These are phyloP conservation scores for Nicotiana knightiana DNA, from an alignment of 257 asterid genomes.

Conservation along the genomic window DNA sequence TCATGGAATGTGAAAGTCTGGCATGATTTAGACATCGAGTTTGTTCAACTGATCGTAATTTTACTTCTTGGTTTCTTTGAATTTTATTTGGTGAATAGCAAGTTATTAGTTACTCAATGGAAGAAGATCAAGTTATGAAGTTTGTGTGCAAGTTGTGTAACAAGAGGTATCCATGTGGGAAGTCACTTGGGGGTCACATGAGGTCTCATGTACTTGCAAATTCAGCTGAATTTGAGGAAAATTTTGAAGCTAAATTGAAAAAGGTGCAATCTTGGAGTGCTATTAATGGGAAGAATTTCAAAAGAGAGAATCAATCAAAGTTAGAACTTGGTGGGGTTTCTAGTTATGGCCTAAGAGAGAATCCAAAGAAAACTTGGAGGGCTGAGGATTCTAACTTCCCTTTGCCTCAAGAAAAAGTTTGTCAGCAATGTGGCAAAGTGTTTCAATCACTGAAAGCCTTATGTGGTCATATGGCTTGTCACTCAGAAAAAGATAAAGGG, in stretches of 20 bases:
- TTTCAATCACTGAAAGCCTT: conserved; percentile 84
- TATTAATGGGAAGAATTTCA: conserved; percentile 8
- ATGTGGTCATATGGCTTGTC: conserved; percentile 98
- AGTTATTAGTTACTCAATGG: conserved; percentile 22
- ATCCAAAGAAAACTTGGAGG: conserved; percentile 86
- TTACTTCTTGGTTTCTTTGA: background rate
- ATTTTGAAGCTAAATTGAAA: conserved; percentile 28
- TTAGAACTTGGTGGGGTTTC: conserved; percentile 42
- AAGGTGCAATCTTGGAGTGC: conserved; percentile 21
- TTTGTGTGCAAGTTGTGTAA: conserved; percentile 66
- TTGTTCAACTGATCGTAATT: background rate
- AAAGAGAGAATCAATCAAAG: background rate
- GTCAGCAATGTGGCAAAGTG: conserved; percentile 93
- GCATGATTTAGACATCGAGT: background rate
- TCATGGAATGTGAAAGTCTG: background rate
- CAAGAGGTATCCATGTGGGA: conserved; percentile 73
- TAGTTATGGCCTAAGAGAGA: conserved; percentile 67
- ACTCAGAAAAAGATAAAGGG: conserved; percentile 64
- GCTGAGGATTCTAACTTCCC: conserved; percentile 44
- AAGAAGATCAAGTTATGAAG: conserved; percentile 42
- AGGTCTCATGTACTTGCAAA: conserved; percentile 63
- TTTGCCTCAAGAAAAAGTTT: conserved; percentile 38
- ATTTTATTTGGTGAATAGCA: background rate
- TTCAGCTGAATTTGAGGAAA: conserved; percentile 52
- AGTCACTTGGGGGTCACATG: conserved; percentile 85